Evolutionary conservation across 139 green algal species (phyloP), one percentile per base, ranked within the genome.

Genomic region (Closterium sp.): DNA sequence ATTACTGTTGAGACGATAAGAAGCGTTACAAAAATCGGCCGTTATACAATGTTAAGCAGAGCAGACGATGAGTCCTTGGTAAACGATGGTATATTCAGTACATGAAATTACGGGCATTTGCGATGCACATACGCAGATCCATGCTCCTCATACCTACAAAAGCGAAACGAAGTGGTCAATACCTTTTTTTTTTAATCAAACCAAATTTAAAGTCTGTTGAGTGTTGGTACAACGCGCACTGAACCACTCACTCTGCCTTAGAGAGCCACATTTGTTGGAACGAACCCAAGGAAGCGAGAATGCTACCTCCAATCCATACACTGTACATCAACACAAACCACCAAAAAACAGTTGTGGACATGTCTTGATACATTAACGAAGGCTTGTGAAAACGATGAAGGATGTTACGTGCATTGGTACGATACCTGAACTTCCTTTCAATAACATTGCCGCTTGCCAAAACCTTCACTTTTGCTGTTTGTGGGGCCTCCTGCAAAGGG

Each of bases 211-310:
- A 7, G 32, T 3, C 32, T 3, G 3, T 3, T 38, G 32, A 38
- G 2, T 3, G 2, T 3, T 38, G 32, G 32, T 7, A 38, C 32
- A 38, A 38, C 3, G 3, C 32, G 3, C 32, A 38, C 3, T 38
- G 32, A 38, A 38, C 88, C 32, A 88, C 89, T 88, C 73, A 92
- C 91, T 99, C 98, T 45, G 95, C 92, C 88, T 97, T 97, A 30
- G 95, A 97, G 96, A 99, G 97, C 98, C 98, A 99, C 97, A 99
- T 98, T 94, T 99, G 98, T 91, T 99, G 98, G 95, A 99, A 99
- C 9, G 97, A 97, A 10, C 98, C 98, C 70, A 99, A 95, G 4
- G 95, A 98, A 13, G 97, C 96, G 50, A 99, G 96, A 90, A 99
- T 99, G 88, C 97, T 98, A 45, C 98, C 98, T 86, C 97, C 97